Evolutionary conservation across 2,329 filamentous ascomycete species (phyloP).

Genomic region (Talaromyces sp.): DNA sequence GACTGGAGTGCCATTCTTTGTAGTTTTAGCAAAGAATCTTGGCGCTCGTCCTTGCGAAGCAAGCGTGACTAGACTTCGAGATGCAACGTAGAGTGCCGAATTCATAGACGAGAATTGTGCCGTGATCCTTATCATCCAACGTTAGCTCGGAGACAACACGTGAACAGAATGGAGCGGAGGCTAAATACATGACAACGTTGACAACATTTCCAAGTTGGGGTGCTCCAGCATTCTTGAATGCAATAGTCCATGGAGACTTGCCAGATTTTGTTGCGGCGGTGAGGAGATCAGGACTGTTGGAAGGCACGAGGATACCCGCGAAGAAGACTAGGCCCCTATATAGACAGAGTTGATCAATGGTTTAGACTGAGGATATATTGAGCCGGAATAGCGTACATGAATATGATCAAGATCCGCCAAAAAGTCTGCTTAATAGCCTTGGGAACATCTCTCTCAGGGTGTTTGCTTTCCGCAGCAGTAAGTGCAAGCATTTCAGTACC

Average conservation of each 20-base stretch:
- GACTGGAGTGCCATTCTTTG: slow-evolving; percentile 45
- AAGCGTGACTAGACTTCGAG: slow-evolving; percentile 5
- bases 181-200: neutral
- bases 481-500: slow-evolving; percentile 39
- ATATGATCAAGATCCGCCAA: slow-evolving; percentile 8
- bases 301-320: slow-evolving; percentile 9
- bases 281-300: slow-evolving; percentile 11
- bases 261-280: slow-evolving; percentile 12
- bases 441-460: slow-evolving; percentile 71
- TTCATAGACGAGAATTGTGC: slow-evolving; percentile 15
- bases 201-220: slow-evolving; percentile 7
- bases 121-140: slow-evolving; percentile 6
- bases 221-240: slow-evolving; percentile 6
- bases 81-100: slow-evolving; percentile 14
- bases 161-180: neutral
- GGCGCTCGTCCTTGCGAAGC: slow-evolving; percentile 2
- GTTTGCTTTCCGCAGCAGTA: slow-evolving; percentile 50
- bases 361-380: neutral
- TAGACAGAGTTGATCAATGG: neutral
- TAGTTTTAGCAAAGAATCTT: slow-evolving; percentile 41
- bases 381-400: neutral
- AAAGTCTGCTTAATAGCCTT: slow-evolving; percentile 9
- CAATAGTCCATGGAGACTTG: slow-evolving; percentile 14
- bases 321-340: slow-evolving; percentile 11
- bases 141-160: neutral